Conservation (phyloP, 2,329 filamentous ascomycete species). For the Xylariales sp. region DNA sequence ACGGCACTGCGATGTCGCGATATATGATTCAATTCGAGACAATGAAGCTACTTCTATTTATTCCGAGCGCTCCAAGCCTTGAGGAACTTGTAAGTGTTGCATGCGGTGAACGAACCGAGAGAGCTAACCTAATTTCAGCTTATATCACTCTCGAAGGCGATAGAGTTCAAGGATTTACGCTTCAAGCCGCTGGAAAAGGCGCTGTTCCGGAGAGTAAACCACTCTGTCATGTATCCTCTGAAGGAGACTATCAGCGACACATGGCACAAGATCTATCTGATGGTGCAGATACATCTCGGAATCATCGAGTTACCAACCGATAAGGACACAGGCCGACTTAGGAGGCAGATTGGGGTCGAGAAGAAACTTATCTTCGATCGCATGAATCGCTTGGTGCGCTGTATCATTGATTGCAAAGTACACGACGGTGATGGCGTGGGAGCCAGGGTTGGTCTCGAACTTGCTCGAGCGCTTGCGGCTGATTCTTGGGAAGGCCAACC, state of each 20-base stretch:
- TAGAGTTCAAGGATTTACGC: slow-evolving; percentile 68
- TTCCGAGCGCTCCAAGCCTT: slow-evolving; percentile 56
- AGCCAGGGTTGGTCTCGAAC: slow-evolving; percentile 65
- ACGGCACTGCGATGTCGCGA: slow-evolving; percentile 75
- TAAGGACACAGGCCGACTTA: slow-evolving; percentile 51
- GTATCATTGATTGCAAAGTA: slow-evolving; percentile 68
- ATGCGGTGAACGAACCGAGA: not conserved
- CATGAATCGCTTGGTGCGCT: slow-evolving; percentile 65
- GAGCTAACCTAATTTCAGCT: slow-evolving; percentile 9
- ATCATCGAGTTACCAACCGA: slow-evolving; percentile 57
- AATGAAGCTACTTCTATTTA: slow-evolving; percentile 64
- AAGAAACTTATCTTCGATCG: slow-evolving; percentile 62
- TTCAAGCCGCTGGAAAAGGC: slow-evolving; percentile 66
- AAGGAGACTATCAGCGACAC: slow-evolving; percentile 60
- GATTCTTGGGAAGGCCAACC: slow-evolving; percentile 77
- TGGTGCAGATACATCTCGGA: slow-evolving; percentile 73
- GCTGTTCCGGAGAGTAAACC: slow-evolving; percentile 69
- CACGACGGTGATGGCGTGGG: slow-evolving; percentile 59
- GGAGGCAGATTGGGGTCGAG: slow-evolving; percentile 54
- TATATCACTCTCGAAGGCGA: slow-evolving; percentile 54
- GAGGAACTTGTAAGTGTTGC: slow-evolving; percentile 61
- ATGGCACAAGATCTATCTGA: slow-evolving; percentile 70
- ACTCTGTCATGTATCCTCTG: slow-evolving; percentile 66
- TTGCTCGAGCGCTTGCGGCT: slow-evolving; percentile 72
- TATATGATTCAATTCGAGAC: slow-evolving; percentile 79